Conservation (phyloP, 1,284 basidiomycete species). For the Malassezia arunalokei region DNA sequence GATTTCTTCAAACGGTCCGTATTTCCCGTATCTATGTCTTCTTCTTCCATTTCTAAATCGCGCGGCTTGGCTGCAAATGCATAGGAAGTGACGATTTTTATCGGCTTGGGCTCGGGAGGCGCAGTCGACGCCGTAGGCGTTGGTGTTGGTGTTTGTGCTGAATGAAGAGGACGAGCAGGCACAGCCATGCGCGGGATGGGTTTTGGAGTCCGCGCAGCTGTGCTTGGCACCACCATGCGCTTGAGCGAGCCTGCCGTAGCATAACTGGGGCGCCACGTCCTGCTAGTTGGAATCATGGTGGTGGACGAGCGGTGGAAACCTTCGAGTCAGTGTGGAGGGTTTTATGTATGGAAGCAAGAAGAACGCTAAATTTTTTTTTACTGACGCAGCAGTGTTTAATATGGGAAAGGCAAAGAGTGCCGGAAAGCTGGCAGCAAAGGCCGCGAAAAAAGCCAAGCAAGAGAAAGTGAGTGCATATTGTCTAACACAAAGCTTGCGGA, state of each 20-base stretch:
- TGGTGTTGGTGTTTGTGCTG: background rate
- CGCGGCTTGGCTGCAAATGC: conserved; percentile 66
- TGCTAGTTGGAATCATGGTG: conserved; percentile 10
- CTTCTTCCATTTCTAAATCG: conserved; percentile 15
- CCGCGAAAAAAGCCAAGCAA: conserved; percentile 43
- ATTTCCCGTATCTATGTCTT: conserved; percentile 1
- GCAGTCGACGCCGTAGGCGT: background rate
- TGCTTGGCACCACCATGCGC: conserved; percentile 13
- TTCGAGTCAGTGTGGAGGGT: background rate
- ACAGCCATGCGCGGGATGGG: conserved; percentile 1
- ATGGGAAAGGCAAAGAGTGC: conserved; percentile 44
- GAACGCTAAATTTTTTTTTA: background rate
- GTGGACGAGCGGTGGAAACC: background rate
- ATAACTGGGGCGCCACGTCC: conserved; percentile 11
- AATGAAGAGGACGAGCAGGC: background rate
- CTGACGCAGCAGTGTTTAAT: background rate
- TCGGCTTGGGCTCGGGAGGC: background rate
- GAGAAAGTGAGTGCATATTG: conserved; percentile 20
- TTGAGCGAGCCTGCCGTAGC: conserved; percentile 12
- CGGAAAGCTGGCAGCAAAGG: conserved; percentile 39
- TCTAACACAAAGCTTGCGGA: conserved; percentile 19
- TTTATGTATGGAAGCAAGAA: background rate
- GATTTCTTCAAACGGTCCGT: background rate
- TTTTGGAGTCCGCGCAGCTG: conserved; percentile 1
- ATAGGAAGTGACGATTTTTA: conserved; percentile 57